These are phyloP conservation scores for Populus davidiana DNA, from an alignment of 345 rosid genomes.

Conservation along the genomic window DNA sequence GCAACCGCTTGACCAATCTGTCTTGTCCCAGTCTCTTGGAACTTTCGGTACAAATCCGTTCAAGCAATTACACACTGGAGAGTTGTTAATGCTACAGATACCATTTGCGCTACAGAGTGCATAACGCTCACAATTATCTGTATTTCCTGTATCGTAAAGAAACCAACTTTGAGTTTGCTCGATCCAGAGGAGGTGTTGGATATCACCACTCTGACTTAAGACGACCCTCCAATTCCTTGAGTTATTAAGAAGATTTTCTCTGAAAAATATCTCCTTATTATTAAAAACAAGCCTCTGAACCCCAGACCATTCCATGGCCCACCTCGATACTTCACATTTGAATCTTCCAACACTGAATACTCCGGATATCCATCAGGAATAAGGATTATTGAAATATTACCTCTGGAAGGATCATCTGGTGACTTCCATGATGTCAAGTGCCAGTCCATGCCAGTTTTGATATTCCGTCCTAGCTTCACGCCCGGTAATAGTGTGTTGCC, in stretches of 20 bases:
- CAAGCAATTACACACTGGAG: neutral
- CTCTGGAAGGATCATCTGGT: constrained; percentile 33
- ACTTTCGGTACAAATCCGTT: neutral
- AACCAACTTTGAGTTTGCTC: neutral
- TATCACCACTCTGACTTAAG: neutral
- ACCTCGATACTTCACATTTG: constrained; percentile 4
- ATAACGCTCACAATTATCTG: no score
- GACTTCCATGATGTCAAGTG: constrained; percentile 40
- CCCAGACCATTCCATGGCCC: constrained; percentile 40
- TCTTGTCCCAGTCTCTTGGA: neutral
- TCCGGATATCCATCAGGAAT: constrained; percentile 31
- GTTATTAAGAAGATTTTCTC: neutral
- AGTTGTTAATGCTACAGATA: no score
- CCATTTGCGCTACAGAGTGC: no score
- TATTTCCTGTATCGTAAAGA: no score
- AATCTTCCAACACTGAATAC: constrained; percentile 4
- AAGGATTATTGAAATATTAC: constrained; percentile 4
- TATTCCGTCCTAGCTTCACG: neutral
- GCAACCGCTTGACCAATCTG: neutral
- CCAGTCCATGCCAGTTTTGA: neutral
- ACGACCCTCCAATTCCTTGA: neutral
- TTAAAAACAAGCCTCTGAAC: constrained; percentile 14
- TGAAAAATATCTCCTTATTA: neutral
- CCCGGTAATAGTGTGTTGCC: neutral
- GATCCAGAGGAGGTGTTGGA: neutral